These are phyloP conservation scores for Sicyos edulis DNA, from an alignment of 306 rosid genomes.

Conservation along the genomic window DNA sequence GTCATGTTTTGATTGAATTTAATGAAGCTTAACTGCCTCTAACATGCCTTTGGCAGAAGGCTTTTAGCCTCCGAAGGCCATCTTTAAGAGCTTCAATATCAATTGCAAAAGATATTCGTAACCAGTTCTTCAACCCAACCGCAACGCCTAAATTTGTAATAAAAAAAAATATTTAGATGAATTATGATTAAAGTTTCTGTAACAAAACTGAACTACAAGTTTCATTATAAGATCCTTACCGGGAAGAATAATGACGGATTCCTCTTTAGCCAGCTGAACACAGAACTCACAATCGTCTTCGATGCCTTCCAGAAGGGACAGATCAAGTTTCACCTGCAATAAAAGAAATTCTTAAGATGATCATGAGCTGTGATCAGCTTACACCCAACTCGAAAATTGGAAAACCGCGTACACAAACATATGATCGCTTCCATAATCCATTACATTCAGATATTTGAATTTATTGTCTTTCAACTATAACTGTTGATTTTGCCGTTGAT, in stretches of 20 bases:
- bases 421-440: background rate
- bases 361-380: background rate
- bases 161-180: too few species aligned
- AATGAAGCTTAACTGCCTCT: background rate
- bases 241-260: conserved; percentile 35
- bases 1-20: background rate
- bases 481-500: too few species aligned
- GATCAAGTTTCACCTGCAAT: conserved; percentile 41
- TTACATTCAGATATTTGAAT: too few species aligned
- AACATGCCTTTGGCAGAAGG: conserved; percentile 37
- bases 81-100: conserved; percentile 43
- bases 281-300: conserved; percentile 43
- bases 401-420: background rate
- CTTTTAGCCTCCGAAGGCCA: conserved; percentile 38
- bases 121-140: conserved; percentile 47
- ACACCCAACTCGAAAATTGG: background rate
- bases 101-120: conserved; percentile 39
- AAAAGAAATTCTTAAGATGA: background rate
- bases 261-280: conserved; percentile 38
- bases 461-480: too few species aligned
- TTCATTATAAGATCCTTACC: conserved; percentile 21
- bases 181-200: background rate
- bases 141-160: conserved; percentile 25
- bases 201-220: background rate
- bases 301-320: conserved; percentile 36